Percentiles rank a stretch among this genome's conserved stretches.
phyloP scores from a whole-genome alignment of 306 rosid genomes.

The Rosa chinensis region DNA sequence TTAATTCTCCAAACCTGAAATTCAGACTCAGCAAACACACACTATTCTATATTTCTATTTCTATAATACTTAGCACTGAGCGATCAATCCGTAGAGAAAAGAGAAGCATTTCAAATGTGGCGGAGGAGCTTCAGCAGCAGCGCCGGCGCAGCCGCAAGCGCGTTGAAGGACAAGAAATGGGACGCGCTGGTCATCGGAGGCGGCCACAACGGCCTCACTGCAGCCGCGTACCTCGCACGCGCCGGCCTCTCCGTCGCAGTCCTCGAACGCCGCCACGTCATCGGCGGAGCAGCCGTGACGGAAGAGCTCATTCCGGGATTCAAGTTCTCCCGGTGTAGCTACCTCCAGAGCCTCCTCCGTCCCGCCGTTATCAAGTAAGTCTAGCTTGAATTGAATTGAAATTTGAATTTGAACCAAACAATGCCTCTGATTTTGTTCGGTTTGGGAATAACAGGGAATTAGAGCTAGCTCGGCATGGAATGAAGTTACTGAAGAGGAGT shows the following conservation, averaged over 20 bases:
- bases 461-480: slow-evolving; percentile 73
- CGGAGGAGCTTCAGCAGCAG: slow-evolving; percentile 54
- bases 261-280: slow-evolving; percentile 83
- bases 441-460: slow-evolving; percentile 45
- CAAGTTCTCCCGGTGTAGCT: slow-evolving; percentile 94
- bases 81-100: neutral
- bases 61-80: too few relatives aligned
- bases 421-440: neutral
- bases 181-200: slow-evolving; percentile 90
- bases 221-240: slow-evolving; percentile 93
- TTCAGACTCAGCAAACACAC: too few relatives aligned
- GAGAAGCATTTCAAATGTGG: slow-evolving; percentile 42
- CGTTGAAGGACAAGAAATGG: slow-evolving; percentile 69
- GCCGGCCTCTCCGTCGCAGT: slow-evolving; percentile 90
- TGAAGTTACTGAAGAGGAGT: slow-evolving; percentile 76
- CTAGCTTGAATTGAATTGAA: neutral
- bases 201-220: slow-evolving; percentile 91
- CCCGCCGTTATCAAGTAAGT: slow-evolving; percentile 65
- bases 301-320: slow-evolving; percentile 86
- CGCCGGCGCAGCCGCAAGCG: slow-evolving; percentile 10
- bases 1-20: too few relatives aligned
- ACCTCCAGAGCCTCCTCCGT: slow-evolving; percentile 88
- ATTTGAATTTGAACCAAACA: neutral
- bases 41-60: too few relatives aligned
- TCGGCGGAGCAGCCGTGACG: slow-evolving; percentile 92